phyloP scores from a whole-genome alignment of 2,329 filamentous ascomycete genomes.

The Escovopsis sp. region DNA sequence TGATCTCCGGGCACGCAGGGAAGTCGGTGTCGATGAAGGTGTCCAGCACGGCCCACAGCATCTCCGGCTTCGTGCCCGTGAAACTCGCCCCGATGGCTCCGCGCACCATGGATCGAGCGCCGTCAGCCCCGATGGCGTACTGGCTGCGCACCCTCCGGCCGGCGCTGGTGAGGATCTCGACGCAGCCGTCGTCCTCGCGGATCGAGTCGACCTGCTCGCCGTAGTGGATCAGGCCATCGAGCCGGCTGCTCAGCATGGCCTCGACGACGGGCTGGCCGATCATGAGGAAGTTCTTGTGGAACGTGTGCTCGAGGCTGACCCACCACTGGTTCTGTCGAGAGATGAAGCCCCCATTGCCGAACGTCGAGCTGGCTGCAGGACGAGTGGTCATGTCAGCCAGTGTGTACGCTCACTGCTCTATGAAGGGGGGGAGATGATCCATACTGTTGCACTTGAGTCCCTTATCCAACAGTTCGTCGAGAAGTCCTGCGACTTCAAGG shows the following conservation, averaged over 20 bases:
- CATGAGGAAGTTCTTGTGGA: conserved; percentile 35
- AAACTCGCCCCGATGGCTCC: conserved; percentile 24
- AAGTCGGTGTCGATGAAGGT: conserved; percentile 35
- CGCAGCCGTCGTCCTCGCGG: conserved; percentile 41
- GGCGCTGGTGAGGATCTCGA: conserved; percentile 19
- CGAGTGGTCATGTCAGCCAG: neutral
- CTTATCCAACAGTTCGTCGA: conserved; percentile 25
- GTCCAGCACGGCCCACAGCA: conserved; percentile 34
- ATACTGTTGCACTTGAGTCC: conserved; percentile 34
- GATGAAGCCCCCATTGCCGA: conserved; percentile 29
- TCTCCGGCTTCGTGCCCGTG: conserved; percentile 32
- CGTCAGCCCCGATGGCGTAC: conserved; percentile 38
- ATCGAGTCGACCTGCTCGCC: conserved; percentile 27
- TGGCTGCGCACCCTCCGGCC: conserved; percentile 19
- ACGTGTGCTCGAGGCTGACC: conserved; percentile 27
- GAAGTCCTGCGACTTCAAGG: conserved; percentile 28
- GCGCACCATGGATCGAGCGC: conserved; percentile 34
- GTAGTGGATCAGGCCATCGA: conserved; percentile 22
- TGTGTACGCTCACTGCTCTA: neutral
- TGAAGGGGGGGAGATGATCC: neutral
- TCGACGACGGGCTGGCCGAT: conserved; percentile 34
- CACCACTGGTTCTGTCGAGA: conserved; percentile 34
- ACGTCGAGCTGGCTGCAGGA: conserved; percentile 30
- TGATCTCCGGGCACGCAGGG: conserved; percentile 29
- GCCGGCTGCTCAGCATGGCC: conserved; percentile 19